Conservation (phyloP, 257 asterid genomes). For the Plantago major region DNA sequence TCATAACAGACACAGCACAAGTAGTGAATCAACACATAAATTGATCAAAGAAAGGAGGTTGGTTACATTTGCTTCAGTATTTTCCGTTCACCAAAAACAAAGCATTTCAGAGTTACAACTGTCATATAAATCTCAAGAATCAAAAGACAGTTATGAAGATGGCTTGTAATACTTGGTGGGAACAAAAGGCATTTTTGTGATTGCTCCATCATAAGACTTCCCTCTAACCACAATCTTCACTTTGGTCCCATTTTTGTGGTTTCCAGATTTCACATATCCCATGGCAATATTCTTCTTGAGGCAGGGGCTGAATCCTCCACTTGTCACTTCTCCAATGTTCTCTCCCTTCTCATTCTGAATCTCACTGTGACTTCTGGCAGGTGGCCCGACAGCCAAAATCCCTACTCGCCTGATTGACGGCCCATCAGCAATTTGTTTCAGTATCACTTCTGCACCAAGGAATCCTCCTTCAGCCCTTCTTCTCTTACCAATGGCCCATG, state of each 20-base stretch:
- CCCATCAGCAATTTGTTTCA: conserved; percentile 75
- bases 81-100: conserved; percentile 19
- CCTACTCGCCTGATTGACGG: conserved; percentile 87
- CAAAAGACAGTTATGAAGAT: conserved; percentile 30
- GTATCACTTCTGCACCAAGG: conserved; percentile 86
- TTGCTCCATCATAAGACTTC: conserved; percentile 66
- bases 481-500: conserved; percentile 98
- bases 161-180: conserved; percentile 86
- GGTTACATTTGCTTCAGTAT: conserved; percentile 18
- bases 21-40: no score
- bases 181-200: conserved; percentile 88
- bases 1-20: no score
- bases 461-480: conserved; percentile 96
- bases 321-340: conserved; percentile 83
- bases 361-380: conserved; percentile 91
- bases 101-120: conserved; percentile 19
- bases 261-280: conserved; percentile 95
- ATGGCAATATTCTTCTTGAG: conserved; percentile 92
- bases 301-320: conserved; percentile 99
- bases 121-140: conserved; percentile 15
- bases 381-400: conserved; percentile 78
- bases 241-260: conserved; percentile 72
- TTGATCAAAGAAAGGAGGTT: conserved; percentile 2
- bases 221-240: conserved; percentile 81
- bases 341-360: conserved; percentile 77